Conservation (phyloP, 2,329 filamentous ascomycete genomes). For the Amauroascus verrucosus region DNA sequence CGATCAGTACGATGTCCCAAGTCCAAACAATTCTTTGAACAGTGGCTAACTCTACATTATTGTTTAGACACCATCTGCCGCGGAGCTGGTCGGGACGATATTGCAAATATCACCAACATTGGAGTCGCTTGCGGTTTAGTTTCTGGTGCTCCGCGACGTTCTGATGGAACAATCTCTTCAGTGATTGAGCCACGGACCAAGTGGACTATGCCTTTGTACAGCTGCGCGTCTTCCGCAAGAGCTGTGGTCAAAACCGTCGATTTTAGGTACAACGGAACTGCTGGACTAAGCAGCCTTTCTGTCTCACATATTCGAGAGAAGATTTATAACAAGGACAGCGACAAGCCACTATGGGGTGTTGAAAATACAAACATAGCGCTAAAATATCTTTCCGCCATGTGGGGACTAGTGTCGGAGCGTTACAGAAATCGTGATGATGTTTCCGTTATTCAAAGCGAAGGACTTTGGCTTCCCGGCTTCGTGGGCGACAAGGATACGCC, state of each 20-base stretch:
- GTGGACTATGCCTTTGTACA: slow-evolving; percentile 38
- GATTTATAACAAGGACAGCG: slow-evolving; percentile 24
- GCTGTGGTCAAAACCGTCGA: slow-evolving; percentile 39
- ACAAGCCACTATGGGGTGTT: slow-evolving; percentile 31
- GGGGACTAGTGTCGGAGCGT: slow-evolving; percentile 32
- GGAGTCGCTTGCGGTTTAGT: slow-evolving; percentile 34
- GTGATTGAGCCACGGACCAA: slow-evolving; percentile 33
- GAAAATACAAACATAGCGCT: slow-evolving; percentile 26
- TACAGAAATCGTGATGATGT: slow-evolving; percentile 26
- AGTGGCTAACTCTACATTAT: neutral
- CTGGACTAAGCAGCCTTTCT: slow-evolving; percentile 27
- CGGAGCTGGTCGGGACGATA: slow-evolving; percentile 24
- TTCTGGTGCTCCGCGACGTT: slow-evolving; percentile 31
- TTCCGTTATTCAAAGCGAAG: slow-evolving; percentile 24
- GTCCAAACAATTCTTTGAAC: neutral
- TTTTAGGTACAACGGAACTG: slow-evolving; percentile 37
- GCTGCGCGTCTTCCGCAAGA: slow-evolving; percentile 35
- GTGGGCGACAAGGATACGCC: neutral
- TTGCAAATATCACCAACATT: slow-evolving; percentile 37
- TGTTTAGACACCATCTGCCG: slow-evolving; percentile 22
- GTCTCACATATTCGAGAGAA: slow-evolving; percentile 32
- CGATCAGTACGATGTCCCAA: slow-evolving; percentile 17
- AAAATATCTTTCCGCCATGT: slow-evolving; percentile 26
- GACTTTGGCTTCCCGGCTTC: slow-evolving; percentile 27
- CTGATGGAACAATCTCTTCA: slow-evolving; percentile 27